Base-by-base conservation (phyloP, 805 yeast species). In the Candida silvicultrix region DNA sequence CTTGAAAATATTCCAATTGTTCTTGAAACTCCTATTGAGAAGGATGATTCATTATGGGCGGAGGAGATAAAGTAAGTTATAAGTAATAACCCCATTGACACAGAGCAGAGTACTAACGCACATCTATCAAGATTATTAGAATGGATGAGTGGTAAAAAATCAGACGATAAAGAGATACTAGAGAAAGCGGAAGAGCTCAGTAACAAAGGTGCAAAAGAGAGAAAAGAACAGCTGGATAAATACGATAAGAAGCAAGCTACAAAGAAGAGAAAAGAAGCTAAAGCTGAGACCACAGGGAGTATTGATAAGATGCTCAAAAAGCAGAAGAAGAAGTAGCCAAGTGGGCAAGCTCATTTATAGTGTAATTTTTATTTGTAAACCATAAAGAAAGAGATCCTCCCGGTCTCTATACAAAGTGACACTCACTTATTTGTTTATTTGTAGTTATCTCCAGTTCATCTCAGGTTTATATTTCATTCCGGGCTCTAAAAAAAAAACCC, bases 21-120 rank as follows among this genome's bases (percentile, higher is more conserved):
- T 19, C 70, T 94, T 47, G 99, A 94, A 58, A 90, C 97, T 0
- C 98, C 98, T 1, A 80, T 76, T 15, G 78, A 71, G 4, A 71
- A 81, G 38, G 85, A 82, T 55, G 88, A 83, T 44, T 68, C 77
- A 2, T 60, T 73, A 0, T 85, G 86, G 62, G 95, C 90, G 0
- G 85, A 82, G 45, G 97, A 90, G 63, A 83, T 90, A 52, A 85
- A 87, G 50, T 56, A 49, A 55, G 52, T 18, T n/a, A 11, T 7
- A 10, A 18, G 23, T n/a, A n/a, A n/a, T n/a, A n/a, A n/a, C n/a
- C n/a, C n/a, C n/a, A n/a, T n/a, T n/a, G n/a, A n/a, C n/a, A n/a
- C n/a, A n/a, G n/a, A n/a, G n/a, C n/a, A n/a, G n/a, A n/a, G n/a
- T n/a, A n/a, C n/a, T n/a, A n/a, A n/a, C n/a, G n/a, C n/a, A n/a